These are phyloP conservation scores for Acidiella bohemica DNA, from an alignment of 495 filamentous ascomycete species.

Conservation along the genomic window DNA sequence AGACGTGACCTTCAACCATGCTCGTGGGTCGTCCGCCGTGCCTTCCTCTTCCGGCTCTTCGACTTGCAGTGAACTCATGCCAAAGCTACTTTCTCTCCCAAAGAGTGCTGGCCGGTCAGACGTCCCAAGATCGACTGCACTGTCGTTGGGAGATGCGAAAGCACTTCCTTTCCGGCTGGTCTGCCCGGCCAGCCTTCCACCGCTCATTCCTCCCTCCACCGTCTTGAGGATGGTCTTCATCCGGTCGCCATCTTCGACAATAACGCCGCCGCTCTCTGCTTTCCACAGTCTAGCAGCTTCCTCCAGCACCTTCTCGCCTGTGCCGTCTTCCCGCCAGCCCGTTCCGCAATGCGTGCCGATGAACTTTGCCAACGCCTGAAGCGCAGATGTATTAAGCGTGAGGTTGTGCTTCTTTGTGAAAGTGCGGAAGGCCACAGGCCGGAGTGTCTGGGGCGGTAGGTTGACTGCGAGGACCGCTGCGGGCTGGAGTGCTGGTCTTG, in stretches of 20 bases:
- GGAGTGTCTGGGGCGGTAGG: conserved; percentile 71
- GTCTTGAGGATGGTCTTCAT: conserved; percentile 69
- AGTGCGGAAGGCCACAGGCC: conserved; percentile 85
- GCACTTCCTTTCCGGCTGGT: conserved; percentile 43
- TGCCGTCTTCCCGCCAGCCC: conserved; percentile 88
- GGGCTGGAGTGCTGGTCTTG: conserved; percentile 61
- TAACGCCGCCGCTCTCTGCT: conserved; percentile 63
- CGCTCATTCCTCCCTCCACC: conserved; percentile 70
- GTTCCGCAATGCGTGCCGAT: conserved; percentile 87
- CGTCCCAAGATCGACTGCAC: conserved; percentile 5
- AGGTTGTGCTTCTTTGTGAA: conserved; percentile 97
- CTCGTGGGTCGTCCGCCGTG: conserved; percentile 48
- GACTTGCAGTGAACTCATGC: conserved; percentile 45
- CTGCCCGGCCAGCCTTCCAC: conserved; percentile 46
- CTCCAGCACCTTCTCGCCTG: conserved; percentile 83
- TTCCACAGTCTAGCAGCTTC: conserved; percentile 87
- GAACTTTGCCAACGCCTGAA: conserved; percentile 72
- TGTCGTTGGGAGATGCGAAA: conserved; percentile 31
- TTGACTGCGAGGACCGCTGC: conserved; percentile 60
- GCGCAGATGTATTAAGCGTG: conserved; percentile 76
- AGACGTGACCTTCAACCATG: conserved; percentile 63
- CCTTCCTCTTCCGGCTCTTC: conserved; percentile 45
- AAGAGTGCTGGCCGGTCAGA: conserved; percentile 18
- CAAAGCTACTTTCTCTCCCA: conserved; percentile 46
- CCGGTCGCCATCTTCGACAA: conserved; percentile 72